These are phyloP conservation scores for Epichloe sp. DNA, from an alignment of 2,329 filamentous ascomycete species.

Conservation along the genomic window DNA sequence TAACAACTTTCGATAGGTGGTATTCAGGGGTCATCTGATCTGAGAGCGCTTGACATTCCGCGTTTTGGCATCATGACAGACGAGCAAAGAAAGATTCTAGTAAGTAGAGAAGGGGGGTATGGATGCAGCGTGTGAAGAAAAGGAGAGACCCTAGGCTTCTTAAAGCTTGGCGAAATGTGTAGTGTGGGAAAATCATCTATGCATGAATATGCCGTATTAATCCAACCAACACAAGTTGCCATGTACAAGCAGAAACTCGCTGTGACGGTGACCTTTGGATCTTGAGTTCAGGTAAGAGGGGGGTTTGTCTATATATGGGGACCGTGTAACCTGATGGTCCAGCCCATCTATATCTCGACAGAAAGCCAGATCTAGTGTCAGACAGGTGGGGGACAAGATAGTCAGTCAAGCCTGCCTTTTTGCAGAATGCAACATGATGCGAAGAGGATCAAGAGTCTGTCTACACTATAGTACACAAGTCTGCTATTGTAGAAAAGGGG, in stretches of 20 bases:
- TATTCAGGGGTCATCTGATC: not conserved
- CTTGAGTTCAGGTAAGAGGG: no score
- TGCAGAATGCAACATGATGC: no score
- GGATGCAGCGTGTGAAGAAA: not conserved
- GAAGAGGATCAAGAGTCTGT: not conserved
- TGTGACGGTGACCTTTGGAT: no score
- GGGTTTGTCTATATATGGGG: no score
- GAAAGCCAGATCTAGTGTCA: no score
- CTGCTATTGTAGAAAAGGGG: not conserved
- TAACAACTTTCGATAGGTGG: constrained; percentile 46
- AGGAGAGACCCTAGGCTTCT: not conserved
- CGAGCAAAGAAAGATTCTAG: not conserved
- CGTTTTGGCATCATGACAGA: not conserved
- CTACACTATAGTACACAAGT: not conserved
- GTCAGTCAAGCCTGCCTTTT: no score
- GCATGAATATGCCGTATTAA: not conserved
- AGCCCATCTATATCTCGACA: not conserved
- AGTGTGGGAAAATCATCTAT: not conserved
- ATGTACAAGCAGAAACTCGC: not conserved
- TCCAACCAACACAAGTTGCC: not conserved
- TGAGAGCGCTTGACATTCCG: not conserved
- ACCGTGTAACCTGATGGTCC: not conserved
- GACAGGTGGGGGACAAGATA: no score
- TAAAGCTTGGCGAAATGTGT: not conserved
- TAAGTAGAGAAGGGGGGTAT: not conserved